Evolutionary conservation across 345 rosid genomes (phyloP).

Genomic region (Dipteronia sinensis): DNA sequence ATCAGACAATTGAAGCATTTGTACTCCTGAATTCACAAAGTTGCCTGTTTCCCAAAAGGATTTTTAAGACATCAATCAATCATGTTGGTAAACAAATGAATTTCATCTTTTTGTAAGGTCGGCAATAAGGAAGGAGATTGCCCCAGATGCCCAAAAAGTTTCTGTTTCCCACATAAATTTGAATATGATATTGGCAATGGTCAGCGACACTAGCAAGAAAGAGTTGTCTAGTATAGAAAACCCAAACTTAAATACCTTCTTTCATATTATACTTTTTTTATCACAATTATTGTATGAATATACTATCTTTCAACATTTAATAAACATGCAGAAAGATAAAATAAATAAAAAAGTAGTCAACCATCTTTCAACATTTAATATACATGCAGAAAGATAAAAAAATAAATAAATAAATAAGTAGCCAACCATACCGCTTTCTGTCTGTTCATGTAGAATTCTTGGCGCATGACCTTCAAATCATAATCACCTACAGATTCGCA

Average conservation of each 20-base stretch:
- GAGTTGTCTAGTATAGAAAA: neutral
- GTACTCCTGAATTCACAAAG: neutral
- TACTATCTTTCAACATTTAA: neutral
- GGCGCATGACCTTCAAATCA: constrained; percentile 96
- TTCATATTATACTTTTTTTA: neutral
- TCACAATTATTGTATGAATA: too few relatives aligned
- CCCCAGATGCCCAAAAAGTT: neutral
- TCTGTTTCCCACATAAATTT: neutral
- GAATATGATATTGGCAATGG: neutral
- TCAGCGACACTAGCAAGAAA: neutral
- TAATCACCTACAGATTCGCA: constrained; percentile 72
- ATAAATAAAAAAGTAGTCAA: neutral
- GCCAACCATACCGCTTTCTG: constrained; percentile 70
- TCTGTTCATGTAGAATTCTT: constrained; percentile 79
- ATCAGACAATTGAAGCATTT: neutral
- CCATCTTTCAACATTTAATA: neutral
- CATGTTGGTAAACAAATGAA: neutral
- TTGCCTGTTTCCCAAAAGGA: neutral
- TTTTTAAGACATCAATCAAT: neutral
- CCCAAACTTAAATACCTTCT: neutral
- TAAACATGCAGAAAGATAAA: neutral
- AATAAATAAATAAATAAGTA: neutral
- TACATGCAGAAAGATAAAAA: too few relatives aligned
- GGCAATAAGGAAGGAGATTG: neutral
- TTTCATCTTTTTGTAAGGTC: neutral